phyloP scores from a whole-genome alignment of 257 asterid genomes.

The Jacaranda copaia region DNA sequence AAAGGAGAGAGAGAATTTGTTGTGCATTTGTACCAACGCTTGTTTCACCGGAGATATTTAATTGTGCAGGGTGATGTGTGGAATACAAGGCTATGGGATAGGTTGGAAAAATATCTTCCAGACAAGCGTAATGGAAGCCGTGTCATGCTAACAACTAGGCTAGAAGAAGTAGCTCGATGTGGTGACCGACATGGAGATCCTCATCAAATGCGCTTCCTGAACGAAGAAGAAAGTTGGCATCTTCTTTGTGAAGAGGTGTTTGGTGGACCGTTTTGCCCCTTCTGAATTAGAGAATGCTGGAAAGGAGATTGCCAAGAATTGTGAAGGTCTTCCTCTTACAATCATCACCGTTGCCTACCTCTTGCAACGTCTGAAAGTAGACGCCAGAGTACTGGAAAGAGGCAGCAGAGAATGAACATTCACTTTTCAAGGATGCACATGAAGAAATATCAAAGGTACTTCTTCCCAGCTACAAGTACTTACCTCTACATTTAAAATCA shows the following conservation, averaged over 20 bases:
- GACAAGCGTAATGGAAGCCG: not conserved
- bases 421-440: no score
- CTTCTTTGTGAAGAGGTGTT: no score
- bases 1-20: not conserved
- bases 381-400: no score
- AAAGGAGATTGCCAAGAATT: not conserved
- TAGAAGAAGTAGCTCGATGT: not conserved
- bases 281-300: not conserved
- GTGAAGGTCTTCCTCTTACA: constrained; percentile 35
- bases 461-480: no score
- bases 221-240: no score
- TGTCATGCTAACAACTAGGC: not conserved
- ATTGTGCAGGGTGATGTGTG: constrained; percentile 13
- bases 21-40: not conserved
- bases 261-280: not conserved
- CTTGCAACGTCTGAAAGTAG: no score
- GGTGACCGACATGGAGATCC: not conserved
- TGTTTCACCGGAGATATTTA: not conserved
- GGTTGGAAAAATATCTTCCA: not conserved
- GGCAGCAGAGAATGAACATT: no score
- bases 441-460: no score
- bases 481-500: no score
- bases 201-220: not conserved
- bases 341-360: constrained; percentile 17
- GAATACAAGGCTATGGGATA: not conserved